Conservation (phyloP, 306 rosid genomes). For the Corylus avellana region DNA sequence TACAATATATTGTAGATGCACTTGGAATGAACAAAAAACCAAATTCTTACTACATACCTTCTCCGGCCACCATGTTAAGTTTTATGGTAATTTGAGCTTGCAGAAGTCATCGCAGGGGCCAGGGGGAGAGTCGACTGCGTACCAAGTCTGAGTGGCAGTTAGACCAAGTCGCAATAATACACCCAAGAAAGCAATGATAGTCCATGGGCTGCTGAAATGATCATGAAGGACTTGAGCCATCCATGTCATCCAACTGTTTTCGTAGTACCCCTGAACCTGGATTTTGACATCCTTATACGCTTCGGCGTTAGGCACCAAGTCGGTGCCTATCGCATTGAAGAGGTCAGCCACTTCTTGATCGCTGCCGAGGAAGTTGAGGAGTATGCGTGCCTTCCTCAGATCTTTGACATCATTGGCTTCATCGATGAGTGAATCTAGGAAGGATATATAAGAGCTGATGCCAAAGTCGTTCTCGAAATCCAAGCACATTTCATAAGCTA, state of each 20-base stretch:
- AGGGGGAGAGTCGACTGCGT: background rate
- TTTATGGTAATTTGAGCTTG: background rate
- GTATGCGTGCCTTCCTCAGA: conserved; percentile 4
- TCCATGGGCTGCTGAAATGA: conserved; percentile 28
- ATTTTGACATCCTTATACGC: background rate
- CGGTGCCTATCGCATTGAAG: conserved; percentile 26
- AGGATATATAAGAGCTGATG: conserved; percentile 14
- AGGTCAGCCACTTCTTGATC: conserved; percentile 27
- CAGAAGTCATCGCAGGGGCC: too few relatives aligned
- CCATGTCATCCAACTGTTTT: conserved; percentile 25
- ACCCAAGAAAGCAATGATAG: conserved; percentile 15
- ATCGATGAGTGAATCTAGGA: conserved; percentile 25
- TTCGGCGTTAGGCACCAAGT: conserved; percentile 20
- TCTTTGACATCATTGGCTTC: conserved; percentile 16
- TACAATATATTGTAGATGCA: too few relatives aligned
- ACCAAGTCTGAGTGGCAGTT: conserved; percentile 18
- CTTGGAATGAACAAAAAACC: too few relatives aligned
- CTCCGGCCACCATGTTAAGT: background rate
- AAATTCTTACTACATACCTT: background rate
- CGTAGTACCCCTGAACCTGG: conserved; percentile 1
- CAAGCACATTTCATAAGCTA: conserved; percentile 31
- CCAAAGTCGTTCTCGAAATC: conserved; percentile 16
- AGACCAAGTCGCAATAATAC: conserved; percentile 1
- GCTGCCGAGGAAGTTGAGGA: conserved; percentile 22
- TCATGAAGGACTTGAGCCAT: conserved; percentile 22